Evolutionary conservation across 2,329 filamentous ascomycete species (phyloP), one percentile per base, ranked within the genome.

Genomic region (Fusarium sp.): DNA sequence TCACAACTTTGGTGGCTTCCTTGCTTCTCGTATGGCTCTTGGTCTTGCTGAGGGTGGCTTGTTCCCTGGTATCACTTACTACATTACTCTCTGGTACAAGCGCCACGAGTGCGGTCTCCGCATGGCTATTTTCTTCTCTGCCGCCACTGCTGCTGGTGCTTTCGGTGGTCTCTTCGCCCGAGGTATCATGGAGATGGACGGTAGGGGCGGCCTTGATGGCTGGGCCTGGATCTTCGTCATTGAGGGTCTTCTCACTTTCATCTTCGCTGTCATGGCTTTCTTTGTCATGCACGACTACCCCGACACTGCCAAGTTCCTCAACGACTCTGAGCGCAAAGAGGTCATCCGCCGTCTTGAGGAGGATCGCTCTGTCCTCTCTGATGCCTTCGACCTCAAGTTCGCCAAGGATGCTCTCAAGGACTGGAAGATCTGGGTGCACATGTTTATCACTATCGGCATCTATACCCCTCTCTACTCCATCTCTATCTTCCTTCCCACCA

Each of bases 201-300:
- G 85, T 4, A 70, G 80, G 8, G 78, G 86, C 4, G 77, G 78
- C 28, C 84, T 87, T 13, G 76, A 79, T 50, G 91, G 90, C 2
- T 95, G 92, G 92, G 83, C 87, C 3, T 94, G 91, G 92, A 93
- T 95, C 52, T 95, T 95, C 76, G 91, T 94, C 61, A 80, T 93
- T 5, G 89, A 92, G 76, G 86, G 86, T 31, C 61, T 85, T 20
- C 71, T 82, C 23, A 86, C 84, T 8, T 75, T 86, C 6, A 3
- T 83, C 33, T 79, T 85, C 41, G 76, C 84, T 40, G 65, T 83
- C 37, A 71, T 74, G 40, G 83, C 82, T 38, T 84, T 82, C 71
- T 86, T 83, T 75, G 78, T 81, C 45, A 86, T 90, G 73, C 80
- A 86, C 63, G 88, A 91, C 75, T 90, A 88, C 72, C 88, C 89